phyloP scores from a whole-genome alignment of 1,284 basidiomycete species.

The Ustilago hordei region DNA sequence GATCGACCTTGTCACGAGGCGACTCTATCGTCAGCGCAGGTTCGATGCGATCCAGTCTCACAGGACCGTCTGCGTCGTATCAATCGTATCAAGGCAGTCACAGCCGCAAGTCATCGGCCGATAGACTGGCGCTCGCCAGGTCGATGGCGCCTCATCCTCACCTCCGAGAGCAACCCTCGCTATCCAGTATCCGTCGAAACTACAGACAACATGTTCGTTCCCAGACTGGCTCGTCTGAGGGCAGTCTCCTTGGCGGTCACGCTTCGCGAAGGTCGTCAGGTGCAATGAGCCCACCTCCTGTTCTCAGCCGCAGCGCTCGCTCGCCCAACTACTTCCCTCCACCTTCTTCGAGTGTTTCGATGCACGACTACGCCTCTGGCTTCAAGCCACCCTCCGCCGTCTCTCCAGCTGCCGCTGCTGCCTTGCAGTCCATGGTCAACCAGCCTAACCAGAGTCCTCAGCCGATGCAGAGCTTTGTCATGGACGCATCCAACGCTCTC shows the following conservation, averaged over 20 bases:
- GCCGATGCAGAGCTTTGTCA: slow-evolving; percentile 19
- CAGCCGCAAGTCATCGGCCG: slow-evolving; percentile 40
- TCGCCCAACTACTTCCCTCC: slow-evolving; percentile 58
- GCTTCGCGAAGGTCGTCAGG: slow-evolving; percentile 42
- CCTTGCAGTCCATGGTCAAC: slow-evolving; percentile 31
- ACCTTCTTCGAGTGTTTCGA: slow-evolving; percentile 27
- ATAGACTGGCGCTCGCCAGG: slow-evolving; percentile 35
- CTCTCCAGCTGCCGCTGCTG: slow-evolving; percentile 45
- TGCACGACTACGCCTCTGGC: slow-evolving; percentile 49
- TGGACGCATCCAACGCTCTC: slow-evolving; percentile 37
- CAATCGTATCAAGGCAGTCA: slow-evolving; percentile 26
- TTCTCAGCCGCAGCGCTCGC: slow-evolving; percentile 53
- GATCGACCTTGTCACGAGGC: slow-evolving; percentile 22
- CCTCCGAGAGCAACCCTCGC: slow-evolving; percentile 40
- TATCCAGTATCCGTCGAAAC: slow-evolving; percentile 40
- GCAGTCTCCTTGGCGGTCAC: slow-evolving; percentile 30
- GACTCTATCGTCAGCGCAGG: slow-evolving; percentile 22
- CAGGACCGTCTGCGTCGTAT: slow-evolving; percentile 19
- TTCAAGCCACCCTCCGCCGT: slow-evolving; percentile 52
- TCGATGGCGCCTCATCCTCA: slow-evolving; percentile 33
- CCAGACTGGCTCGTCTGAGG: slow-evolving; percentile 38
- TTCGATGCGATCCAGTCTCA: slow-evolving; percentile 26
- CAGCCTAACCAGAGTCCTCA: slow-evolving; percentile 19
- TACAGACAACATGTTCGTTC: slow-evolving; percentile 42
- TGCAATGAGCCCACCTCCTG: slow-evolving; percentile 40